These are phyloP conservation scores for Aspergillus cejpii DNA, from an alignment of 2,329 filamentous ascomycete species.

Conservation along the genomic window DNA sequence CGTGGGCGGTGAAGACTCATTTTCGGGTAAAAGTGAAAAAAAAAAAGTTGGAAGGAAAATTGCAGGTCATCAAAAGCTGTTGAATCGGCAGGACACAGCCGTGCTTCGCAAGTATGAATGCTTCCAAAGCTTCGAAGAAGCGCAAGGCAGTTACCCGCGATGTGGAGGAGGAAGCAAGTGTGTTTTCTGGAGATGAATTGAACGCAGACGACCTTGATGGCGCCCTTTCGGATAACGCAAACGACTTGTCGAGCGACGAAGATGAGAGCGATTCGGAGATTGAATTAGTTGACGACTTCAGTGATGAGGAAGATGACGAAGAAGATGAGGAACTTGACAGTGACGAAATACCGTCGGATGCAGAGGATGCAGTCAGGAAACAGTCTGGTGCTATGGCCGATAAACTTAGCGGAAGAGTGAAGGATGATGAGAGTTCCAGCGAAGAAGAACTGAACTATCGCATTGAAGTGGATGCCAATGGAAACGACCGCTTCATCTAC, in stretches of 20 bases:
- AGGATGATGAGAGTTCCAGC: slow-evolving; percentile 13
- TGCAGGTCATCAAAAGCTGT: slow-evolving; percentile 5
- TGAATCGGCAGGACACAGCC: not conserved
- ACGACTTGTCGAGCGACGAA: slow-evolving; percentile 35
- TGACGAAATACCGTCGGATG: slow-evolving; percentile 46
- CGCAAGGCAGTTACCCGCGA: slow-evolving; percentile 58
- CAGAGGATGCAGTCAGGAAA: slow-evolving; percentile 38
- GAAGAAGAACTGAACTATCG: slow-evolving; percentile 50
- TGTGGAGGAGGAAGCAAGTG: slow-evolving; percentile 44
- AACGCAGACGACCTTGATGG: slow-evolving; percentile 39
- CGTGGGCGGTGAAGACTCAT: slow-evolving; percentile 32
- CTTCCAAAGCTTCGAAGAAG: slow-evolving; percentile 48
- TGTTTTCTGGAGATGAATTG: slow-evolving; percentile 57
- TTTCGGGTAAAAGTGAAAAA: slow-evolving; percentile 17
- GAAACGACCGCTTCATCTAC: slow-evolving; percentile 84
- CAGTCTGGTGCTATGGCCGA: slow-evolving; percentile 24
- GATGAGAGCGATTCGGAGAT: slow-evolving; percentile 42
- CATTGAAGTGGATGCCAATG: slow-evolving; percentile 75
- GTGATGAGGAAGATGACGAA: slow-evolving; percentile 45
- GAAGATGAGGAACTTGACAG: slow-evolving; percentile 46
- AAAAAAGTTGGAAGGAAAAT: slow-evolving; percentile 22
- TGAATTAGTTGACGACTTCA: slow-evolving; percentile 52
- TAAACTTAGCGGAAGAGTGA: slow-evolving; percentile 9
- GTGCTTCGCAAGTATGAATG: slow-evolving; percentile 26
- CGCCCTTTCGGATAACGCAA: slow-evolving; percentile 38